Base-by-base conservation (phyloP, 2,329 filamentous ascomycete genomes). In the Cordyceps militaris region DNA sequence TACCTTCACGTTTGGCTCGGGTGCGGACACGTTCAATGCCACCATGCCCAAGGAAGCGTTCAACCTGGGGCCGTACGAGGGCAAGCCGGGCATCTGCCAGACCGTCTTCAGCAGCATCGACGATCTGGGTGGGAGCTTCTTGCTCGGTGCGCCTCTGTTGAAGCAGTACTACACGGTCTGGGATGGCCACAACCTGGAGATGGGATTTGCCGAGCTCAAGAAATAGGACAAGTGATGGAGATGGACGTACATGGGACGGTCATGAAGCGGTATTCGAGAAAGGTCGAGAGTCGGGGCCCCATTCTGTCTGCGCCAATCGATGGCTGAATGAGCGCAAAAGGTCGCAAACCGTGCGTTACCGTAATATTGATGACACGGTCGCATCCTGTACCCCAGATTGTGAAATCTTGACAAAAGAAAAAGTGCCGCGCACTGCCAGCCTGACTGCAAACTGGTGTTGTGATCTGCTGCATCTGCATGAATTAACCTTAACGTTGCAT, bases 161-260 rank as follows among this genome's bases (percentile, higher is more conserved):
- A 68, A 71, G 64, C 61, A 64, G 13, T 72, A 71, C 55, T 73
- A 73, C 56, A 73, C 70, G 1, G 67, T 68, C 0, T 73, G 69
- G 70, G 66, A 73, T 59, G 67, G 65, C 0, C 54, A 62, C 16
- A 65, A 62, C 8, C n/a, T 62, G 49, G 55, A 62, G 47, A 56
- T 71, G 21, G 68, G 67, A 2, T 68, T 65, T 47, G 64, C 61
- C 6, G 52, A 57, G 24, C 58, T 64, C 16, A 63, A 59, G 60
- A 57, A 51, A 2, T 57, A 5, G 40, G 10, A 2, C 19, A 7
- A 3, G 19, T 21, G 19, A 43, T 23, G 16, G 4, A 19, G 19
- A 9, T 26, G n/a, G 7, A 23, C n/a, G 24, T 32, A 54, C 13
- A 47, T 28, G 23, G 8, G n/a, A 49, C 13, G 10, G 19, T 14